phyloP scores from a whole-genome alignment of 495 filamentous ascomycete genomes.

The Hypoxylon intermedium region DNA sequence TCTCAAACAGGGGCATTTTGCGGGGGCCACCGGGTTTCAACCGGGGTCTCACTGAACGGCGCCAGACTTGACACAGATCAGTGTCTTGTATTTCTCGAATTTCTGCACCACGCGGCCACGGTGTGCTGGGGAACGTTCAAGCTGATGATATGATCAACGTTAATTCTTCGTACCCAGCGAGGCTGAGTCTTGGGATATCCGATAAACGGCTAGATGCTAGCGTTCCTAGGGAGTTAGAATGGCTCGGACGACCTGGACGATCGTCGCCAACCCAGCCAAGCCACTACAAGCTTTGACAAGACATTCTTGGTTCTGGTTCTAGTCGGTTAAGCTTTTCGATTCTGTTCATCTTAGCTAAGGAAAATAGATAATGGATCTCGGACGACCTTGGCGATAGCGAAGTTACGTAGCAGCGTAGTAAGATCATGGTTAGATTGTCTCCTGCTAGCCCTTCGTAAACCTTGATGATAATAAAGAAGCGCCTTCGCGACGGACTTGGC shows the following conservation, averaged over 20 bases:
- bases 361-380: slow-evolving; percentile 8
- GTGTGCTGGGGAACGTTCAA: too few relatives aligned
- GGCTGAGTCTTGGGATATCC: too few relatives aligned
- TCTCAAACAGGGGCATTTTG: slow-evolving; percentile 50
- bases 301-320: slow-evolving; percentile 15
- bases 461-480: too few relatives aligned
- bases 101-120: not conserved
- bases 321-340: slow-evolving; percentile 17
- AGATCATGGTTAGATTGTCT: too few relatives aligned
- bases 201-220: too few relatives aligned
- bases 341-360: slow-evolving; percentile 13
- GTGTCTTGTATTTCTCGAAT: slow-evolving; percentile 21
- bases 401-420: too few relatives aligned
- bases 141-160: too few relatives aligned
- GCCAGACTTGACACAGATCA: slow-evolving; percentile 41
- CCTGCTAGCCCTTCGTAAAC: too few relatives aligned
- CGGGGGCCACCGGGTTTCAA: slow-evolving; percentile 58
- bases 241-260: too few relatives aligned
- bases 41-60: slow-evolving; percentile 49
- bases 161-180: too few relatives aligned
- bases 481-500: not conserved
- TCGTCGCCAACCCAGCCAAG: slow-evolving; percentile 32
- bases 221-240: too few relatives aligned
- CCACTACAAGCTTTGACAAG: slow-evolving; percentile 20
- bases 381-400: slow-evolving; percentile 6